Evolutionary conservation across 371 early-diverging fungal genomes (phyloP).

Genomic region (Rhizopus microsporus): DNA sequence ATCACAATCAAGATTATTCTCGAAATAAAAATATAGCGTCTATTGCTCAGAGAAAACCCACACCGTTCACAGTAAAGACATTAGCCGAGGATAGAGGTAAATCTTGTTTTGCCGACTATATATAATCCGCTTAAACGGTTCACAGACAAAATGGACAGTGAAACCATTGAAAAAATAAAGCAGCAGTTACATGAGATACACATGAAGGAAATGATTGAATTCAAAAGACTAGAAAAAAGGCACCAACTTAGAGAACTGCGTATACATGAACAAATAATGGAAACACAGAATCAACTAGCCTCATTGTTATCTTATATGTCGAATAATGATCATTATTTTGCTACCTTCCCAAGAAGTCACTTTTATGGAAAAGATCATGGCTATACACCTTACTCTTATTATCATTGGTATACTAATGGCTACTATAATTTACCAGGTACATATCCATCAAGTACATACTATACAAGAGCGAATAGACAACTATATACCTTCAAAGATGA

Average conservation of each 20-base stretch:
- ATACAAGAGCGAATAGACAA: too few relatives aligned
- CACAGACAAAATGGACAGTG: background rate
- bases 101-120: background rate
- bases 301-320: too few relatives aligned
- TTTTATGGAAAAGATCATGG: too few relatives aligned
- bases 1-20: constrained; percentile 1
- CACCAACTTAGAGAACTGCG: constrained; percentile 2
- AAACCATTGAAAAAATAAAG: constrained; percentile 6
- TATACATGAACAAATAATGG: background rate
- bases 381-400: too few relatives aligned
- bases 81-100: too few relatives aligned
- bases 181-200: background rate
- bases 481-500: too few relatives aligned
- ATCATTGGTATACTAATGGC: too few relatives aligned
- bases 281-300: constrained; percentile 9
- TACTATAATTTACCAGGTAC: too few relatives aligned
- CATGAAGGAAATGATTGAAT: background rate
- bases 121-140: background rate
- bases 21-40: background rate
- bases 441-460: too few relatives aligned
- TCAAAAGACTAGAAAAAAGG: constrained; percentile 11
- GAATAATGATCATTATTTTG: background rate
- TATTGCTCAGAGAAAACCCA: background rate
- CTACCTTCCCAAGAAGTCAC: background rate
- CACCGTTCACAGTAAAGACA: too few relatives aligned